Evolutionary conservation across 148 eudicot species (phyloP), one percentile per base, ranked within the genome.

Genomic region (Camellia sinensis): DNA sequence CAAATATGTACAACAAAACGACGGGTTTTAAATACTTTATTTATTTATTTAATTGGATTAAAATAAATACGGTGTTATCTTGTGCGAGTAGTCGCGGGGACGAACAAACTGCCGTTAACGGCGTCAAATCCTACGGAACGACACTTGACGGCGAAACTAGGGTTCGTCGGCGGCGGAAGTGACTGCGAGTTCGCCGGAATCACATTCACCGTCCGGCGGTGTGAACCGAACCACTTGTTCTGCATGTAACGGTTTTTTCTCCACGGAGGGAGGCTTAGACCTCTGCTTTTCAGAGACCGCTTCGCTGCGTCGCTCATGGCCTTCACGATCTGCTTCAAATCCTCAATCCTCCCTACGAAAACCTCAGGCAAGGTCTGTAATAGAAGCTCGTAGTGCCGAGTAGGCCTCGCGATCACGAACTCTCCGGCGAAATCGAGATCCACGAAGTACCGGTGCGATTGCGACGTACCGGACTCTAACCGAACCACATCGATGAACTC

Each of bases 191-290:
- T 82, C 37, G 72, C 60, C 71, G 85, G 81, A 0, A 82, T 43
- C 41, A 74, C 78, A 52, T 85, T 88, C 7, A 76, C 73, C 64
- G 92, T 90, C 79, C 97, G 83, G 3, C 88, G 85, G 81, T 91
- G 84, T 50, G 92, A 78, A 6, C 99, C 99, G 15, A 96, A 80
- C 99, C 99, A 96, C 86, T 94, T 96, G 66, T 85, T 85, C 83
- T 93, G 97, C 95, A 96, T 87, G 85, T 83, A 92, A 29, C 95
- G 91, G 71, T 91, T 89, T 54, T 89, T 92, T 68, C 98, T 86
- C 99, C 99, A 96, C 67, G 98, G 99, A 62, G 99, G 91, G 40
- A 93, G 64, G 59, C 80, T 84, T 22, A 96, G 71, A 3, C 87
- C 97, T 73, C 84, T 80, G 75, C 89, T 85, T 85, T 88, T 96